These are phyloP conservation scores for Fusarium pilosicola DNA, from an alignment of 2,329 filamentous ascomycete genomes.

Conservation along the genomic window DNA sequence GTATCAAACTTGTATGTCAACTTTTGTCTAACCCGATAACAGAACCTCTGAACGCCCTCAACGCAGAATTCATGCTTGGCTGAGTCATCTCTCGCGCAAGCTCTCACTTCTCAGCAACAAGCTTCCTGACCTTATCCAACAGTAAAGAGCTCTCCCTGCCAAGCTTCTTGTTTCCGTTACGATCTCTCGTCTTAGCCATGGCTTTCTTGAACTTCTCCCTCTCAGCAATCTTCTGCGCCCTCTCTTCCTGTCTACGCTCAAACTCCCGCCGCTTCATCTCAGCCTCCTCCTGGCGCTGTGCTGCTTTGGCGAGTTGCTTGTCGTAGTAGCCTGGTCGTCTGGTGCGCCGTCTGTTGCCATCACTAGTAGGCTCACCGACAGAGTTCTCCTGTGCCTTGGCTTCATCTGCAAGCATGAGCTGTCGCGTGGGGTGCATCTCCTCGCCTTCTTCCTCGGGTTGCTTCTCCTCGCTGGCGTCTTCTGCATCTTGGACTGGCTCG, in stretches of 20 bases:
- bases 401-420: constrained; percentile 54
- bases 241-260: constrained; percentile 66
- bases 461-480: constrained; percentile 24
- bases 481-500: constrained; percentile 22
- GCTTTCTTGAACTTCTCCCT: constrained; percentile 72
- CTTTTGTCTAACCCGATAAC: constrained; percentile 33
- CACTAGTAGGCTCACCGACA: constrained; percentile 33
- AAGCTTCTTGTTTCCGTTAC: constrained; percentile 80
- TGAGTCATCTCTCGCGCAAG: background rate
- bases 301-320: constrained; percentile 66
- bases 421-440: constrained; percentile 51
- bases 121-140: constrained; percentile 79
- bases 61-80: background rate
- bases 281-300: constrained; percentile 54
- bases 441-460: constrained; percentile 33
- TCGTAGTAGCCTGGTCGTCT: constrained; percentile 68
- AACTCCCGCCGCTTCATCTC: constrained; percentile 56
- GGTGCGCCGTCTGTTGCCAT: constrained; percentile 50
- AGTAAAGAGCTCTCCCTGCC: constrained; percentile 83
- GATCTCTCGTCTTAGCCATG: constrained; percentile 78
- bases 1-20: constrained; percentile 23
- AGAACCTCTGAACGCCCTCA: constrained; percentile 25
- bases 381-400: constrained; percentile 48
- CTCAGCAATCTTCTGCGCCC: constrained; percentile 71
- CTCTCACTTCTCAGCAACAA: constrained; percentile 62